Conservation (phyloP, 2,329 filamentous ascomycete genomes). For the Capronia epimyces region DNA sequence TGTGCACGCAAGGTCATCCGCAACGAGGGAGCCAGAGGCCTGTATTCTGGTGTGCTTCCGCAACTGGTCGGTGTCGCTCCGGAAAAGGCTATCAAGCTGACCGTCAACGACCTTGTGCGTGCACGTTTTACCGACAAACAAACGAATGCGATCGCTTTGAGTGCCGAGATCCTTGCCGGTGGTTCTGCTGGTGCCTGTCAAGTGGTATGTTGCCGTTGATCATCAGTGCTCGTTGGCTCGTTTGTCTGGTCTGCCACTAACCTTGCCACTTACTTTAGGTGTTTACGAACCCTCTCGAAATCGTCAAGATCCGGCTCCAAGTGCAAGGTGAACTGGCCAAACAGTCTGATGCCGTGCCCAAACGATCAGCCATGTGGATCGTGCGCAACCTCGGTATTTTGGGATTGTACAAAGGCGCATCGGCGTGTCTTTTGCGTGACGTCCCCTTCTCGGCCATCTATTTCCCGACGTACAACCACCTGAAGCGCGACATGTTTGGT, state of each 20-base stretch:
- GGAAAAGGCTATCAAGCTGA: slow-evolving; percentile 98
- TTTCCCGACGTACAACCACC: slow-evolving; percentile 91
- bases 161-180: slow-evolving; percentile 77
- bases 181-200: slow-evolving; percentile 87
- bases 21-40: slow-evolving; percentile 81
- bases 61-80: slow-evolving; percentile 97
- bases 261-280: slow-evolving; percentile 51
- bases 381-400: slow-evolving; percentile 89
- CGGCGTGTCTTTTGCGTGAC: slow-evolving; percentile 88
- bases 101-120: slow-evolving; percentile 90
- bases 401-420: slow-evolving; percentile 94
- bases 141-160: slow-evolving; percentile 63
- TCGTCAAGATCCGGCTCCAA: slow-evolving; percentile 97
- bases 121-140: slow-evolving; percentile 67
- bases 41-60: slow-evolving; percentile 92
- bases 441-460: slow-evolving; percentile 98
- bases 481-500: slow-evolving; percentile 91
- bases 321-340: slow-evolving; percentile 95
- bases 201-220: slow-evolving; percentile 85
- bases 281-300: slow-evolving; percentile 96
- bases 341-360: slow-evolving; percentile 71
- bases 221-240: no score
- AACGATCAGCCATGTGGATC: slow-evolving; percentile 95
- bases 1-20: slow-evolving; percentile 88
- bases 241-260: slow-evolving; percentile 2